Conservation (phyloP, 2,329 filamentous ascomycete species). For the Penicillium sp. region DNA sequence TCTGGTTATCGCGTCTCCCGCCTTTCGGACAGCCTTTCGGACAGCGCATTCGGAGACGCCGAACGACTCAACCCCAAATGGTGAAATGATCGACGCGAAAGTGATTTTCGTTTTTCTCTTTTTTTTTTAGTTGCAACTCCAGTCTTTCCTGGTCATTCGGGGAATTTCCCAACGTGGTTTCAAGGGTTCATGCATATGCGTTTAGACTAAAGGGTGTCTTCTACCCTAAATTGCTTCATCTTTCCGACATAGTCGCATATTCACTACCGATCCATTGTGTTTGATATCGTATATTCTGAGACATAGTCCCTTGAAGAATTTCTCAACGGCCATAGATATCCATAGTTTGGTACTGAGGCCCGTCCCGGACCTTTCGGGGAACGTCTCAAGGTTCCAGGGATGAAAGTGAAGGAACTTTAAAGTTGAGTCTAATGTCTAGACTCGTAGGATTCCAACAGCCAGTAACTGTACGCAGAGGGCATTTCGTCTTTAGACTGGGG, state of each 20-base stretch:
- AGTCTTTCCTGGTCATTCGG: conserved; percentile 9
- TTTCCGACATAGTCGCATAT: background rate
- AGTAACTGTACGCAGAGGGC: background rate
- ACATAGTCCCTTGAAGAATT: background rate
- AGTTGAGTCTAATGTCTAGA: background rate
- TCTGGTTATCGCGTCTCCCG: conserved; percentile 15
- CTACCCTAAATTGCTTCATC: background rate
- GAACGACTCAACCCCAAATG: conserved; percentile 1
- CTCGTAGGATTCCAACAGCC: background rate
- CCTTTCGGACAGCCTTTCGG: conserved; percentile 19
- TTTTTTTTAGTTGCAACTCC: background rate
- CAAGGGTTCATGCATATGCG: conserved; percentile 5
- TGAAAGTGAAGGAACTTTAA: background rate
- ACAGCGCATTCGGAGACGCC: conserved; percentile 25
- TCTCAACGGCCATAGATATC: conserved; percentile 17
- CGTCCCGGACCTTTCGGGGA: conserved; percentile 23
- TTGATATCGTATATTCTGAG: background rate
- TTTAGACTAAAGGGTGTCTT: conserved; percentile 1
- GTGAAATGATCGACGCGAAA: background rate
- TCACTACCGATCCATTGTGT: background rate
- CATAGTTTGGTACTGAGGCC: conserved; percentile 29
- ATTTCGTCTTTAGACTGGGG: background rate
- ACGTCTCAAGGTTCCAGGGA: background rate
- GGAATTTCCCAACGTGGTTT: conserved; percentile 19
- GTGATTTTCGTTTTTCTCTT: background rate